Evolutionary conservation across 2,329 filamentous ascomycete genomes (phyloP).

Genomic region (Paramyrothecium roridum): DNA sequence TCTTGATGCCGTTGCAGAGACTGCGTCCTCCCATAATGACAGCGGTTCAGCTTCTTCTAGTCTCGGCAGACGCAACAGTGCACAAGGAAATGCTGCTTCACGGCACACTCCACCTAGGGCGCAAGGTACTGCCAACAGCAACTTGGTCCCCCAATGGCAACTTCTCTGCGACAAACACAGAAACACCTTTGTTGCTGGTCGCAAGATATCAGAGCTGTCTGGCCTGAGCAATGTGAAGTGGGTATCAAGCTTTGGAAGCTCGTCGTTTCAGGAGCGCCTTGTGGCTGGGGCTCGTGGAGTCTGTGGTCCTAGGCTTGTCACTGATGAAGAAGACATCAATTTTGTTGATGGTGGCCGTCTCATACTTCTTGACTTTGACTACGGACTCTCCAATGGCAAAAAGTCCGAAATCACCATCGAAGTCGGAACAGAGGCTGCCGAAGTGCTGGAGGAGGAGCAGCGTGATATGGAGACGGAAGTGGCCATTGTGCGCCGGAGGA

Average conservation of each 20-base stretch:
- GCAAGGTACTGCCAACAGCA: slow-evolving; percentile 20
- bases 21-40: slow-evolving; percentile 11
- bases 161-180: slow-evolving; percentile 64
- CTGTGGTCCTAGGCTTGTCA: slow-evolving; percentile 50
- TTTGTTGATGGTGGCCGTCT: slow-evolving; percentile 78
- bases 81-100: slow-evolving; percentile 20
- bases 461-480: slow-evolving; percentile 76
- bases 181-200: slow-evolving; percentile 68
- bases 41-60: slow-evolving; percentile 17
- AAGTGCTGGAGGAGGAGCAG: slow-evolving; percentile 68
- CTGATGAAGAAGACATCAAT: slow-evolving; percentile 69
- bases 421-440: slow-evolving; percentile 67
- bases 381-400: slow-evolving; percentile 52
- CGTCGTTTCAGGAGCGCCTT: slow-evolving; percentile 52
- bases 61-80: slow-evolving; percentile 26
- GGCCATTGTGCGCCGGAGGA: slow-evolving; percentile 72
- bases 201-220: slow-evolving; percentile 60
- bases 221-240: slow-evolving; percentile 69
- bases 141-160: slow-evolving; percentile 63
- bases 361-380: slow-evolving; percentile 71
- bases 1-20: slow-evolving; percentile 59
- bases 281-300: slow-evolving; percentile 73
- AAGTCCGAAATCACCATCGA: slow-evolving; percentile 65
- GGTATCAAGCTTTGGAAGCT: slow-evolving; percentile 55
- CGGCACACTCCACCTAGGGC: slow-evolving; percentile 26